Evolutionary conservation across 2,329 filamentous ascomycete species (phyloP), one percentile per base, ranked within the genome.

Genomic region (Colletotrichum limetticola): DNA sequence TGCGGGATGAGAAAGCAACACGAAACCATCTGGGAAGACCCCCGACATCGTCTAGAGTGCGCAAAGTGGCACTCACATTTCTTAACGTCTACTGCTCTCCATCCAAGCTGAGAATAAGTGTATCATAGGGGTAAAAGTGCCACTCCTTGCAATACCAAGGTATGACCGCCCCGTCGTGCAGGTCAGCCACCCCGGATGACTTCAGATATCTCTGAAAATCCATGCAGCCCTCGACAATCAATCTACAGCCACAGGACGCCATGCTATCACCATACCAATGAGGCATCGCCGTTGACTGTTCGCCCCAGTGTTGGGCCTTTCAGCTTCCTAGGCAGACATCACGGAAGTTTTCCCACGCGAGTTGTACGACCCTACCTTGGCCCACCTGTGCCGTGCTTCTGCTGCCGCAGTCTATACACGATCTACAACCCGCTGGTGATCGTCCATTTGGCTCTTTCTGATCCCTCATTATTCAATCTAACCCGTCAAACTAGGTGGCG

Each of bases 261-360:
- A 60, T 35, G n/a, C 32, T 6, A 42, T 58, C 64, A 35, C 57
- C 64, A 67, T 57, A n/a, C 52, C 64, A 42, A 46, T 46, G 55
- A 24, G 7, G 8, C 19, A 16, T 24, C 37, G 19, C 12, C 12
- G 24, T 46, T 22, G 22, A 32, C 5, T 22, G 14, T 35, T 35
- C 35, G 26, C 35, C 49, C 5, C 19, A n/a, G 55, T 24, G 42
- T 58, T 42, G 14, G 9, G 32, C 37, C 5, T n/a, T 49, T 42
- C 28, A 37, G 35, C 22, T n/a, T 19, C 37, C 37, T 22, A 37
- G 22, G 24, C 32, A 65, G n/a, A 19, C 2, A 32, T 28, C 7
- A 16, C 59, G 59, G 60, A 37, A 24, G 3, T 19, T 60, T 65
- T 60, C 9, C 68, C 60, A 52, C 57, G 46, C 58, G 60, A 49